Evolutionary conservation across 352 stramenopile species (phyloP).

Genomic region (Globisporangium echinulatum): DNA sequence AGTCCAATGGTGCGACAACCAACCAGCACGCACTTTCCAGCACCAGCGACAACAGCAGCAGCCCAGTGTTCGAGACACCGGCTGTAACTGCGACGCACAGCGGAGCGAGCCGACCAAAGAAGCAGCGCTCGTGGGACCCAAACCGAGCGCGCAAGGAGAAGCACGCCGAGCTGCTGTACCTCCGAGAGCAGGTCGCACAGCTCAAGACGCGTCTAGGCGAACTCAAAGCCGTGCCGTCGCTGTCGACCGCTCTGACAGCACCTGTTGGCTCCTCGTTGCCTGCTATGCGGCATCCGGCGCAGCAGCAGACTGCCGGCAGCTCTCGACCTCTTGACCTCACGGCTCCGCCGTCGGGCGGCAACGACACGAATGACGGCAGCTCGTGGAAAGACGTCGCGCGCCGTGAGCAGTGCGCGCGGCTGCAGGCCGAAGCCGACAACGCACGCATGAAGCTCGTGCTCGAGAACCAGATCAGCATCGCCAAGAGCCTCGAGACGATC

Average conservation of each 20-base stretch:
- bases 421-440: conserved; percentile 40
- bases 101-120: not conserved
- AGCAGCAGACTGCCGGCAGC: conserved; percentile 2
- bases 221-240: conserved; percentile 3
- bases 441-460: conserved; percentile 36
- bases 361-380: no score
- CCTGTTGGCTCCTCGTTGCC: no score
- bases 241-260: no score
- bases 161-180: conserved; percentile 22
- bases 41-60: not conserved
- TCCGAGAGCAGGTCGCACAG: conserved; percentile 38
- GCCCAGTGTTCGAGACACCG: no score
- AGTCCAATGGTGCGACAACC: no score
- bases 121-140: conserved; percentile 1
- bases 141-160: conserved; percentile 2
- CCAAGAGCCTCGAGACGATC: conserved; percentile 32
- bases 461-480: conserved; percentile 38
- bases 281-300: no score
- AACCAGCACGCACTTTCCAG: no score
- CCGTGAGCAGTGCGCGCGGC: conserved; percentile 21
- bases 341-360: no score
- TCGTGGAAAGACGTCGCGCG: conserved; percentile 30
- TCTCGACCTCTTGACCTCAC: conserved; percentile 1
- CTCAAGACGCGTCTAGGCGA: conserved; percentile 27
- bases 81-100: not conserved